Percentiles rank a stretch among this genome's conserved stretches.
These are phyloP conservation scores for Colletotrichum lentis DNA, from an alignment of 2,329 filamentous ascomycete genomes.

Conservation along the genomic window DNA sequence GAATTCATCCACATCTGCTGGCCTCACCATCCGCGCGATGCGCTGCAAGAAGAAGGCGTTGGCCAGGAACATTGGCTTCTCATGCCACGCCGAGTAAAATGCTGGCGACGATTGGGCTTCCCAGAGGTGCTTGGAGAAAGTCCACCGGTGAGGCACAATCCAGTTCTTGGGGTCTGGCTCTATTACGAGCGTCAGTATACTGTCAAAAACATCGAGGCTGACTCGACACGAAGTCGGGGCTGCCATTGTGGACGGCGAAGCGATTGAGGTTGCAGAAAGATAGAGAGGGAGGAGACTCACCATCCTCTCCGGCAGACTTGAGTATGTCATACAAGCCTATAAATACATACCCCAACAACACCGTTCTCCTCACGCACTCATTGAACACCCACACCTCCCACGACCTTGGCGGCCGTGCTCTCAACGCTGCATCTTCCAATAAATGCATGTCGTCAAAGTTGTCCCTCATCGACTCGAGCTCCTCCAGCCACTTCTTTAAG, in stretches of 20 bases:
- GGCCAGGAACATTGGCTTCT: slow-evolving; percentile 51
- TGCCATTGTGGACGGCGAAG: neutral
- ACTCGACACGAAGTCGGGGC: neutral
- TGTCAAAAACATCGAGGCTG: neutral
- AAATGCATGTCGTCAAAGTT: slow-evolving; percentile 47
- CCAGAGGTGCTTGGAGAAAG: slow-evolving; percentile 55
- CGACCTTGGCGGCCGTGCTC: slow-evolving; percentile 49
- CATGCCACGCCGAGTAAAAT: slow-evolving; percentile 56
- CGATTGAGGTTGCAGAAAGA: neutral
- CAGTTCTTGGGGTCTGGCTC: slow-evolving; percentile 36
- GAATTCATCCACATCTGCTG: slow-evolving; percentile 53
- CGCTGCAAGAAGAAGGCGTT: slow-evolving; percentile 48
- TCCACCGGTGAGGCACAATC: slow-evolving; percentile 44
- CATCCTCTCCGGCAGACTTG: slow-evolving; percentile 39
- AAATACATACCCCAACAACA: slow-evolving; percentile 47
- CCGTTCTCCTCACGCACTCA: slow-evolving; percentile 53
- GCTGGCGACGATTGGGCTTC: slow-evolving; percentile 51
- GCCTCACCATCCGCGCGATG: slow-evolving; percentile 49
- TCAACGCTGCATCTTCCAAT: slow-evolving; percentile 40
- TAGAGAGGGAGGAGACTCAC: slow-evolving; percentile 33
- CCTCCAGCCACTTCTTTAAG: slow-evolving; percentile 49
- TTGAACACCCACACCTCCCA: slow-evolving; percentile 59
- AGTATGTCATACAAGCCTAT: slow-evolving; percentile 49
- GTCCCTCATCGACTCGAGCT: slow-evolving; percentile 46
- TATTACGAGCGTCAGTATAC: neutral